Evolutionary conservation across 2,329 filamentous ascomycete genomes (phyloP), one percentile per base, ranked within the genome.

Genomic region (Diaporthe ampelina): DNA sequence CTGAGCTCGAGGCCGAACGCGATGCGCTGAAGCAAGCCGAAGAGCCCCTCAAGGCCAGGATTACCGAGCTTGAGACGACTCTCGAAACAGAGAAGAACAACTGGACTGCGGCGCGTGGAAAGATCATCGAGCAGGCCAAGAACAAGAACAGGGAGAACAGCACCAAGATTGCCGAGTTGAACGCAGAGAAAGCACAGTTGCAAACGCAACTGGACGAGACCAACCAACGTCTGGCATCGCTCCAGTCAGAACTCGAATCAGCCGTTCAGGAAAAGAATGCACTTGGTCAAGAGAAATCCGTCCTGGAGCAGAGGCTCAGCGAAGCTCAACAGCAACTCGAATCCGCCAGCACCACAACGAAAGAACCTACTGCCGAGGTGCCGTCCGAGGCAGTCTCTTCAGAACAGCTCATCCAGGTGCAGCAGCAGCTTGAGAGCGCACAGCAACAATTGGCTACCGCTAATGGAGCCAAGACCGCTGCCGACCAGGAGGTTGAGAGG

Each of bases 391-490:
- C 81, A n/a, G 82, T 88, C 59, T 85, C 86, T 40, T 76, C 82
- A 0, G 83, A 93, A 85, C 83, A 89, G 79, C 80, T 86, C 7
- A 77, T 82, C 11, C 82, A 85, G 63, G 80, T 89, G 24, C 86
- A 91, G 76, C 84, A 86, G 75, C 86, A 91, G 75, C 83, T 79
- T 1, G 78, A 79, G 70, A 74, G 10, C 45, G 35, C 79, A 26
- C 77, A 74, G 29, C 89, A 91, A 77, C 90, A 95, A 77, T 88
- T 97, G 13, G 91, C 92, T 57, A 87, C 86, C 1, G 88, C 92
- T 70, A 91, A 85, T 9, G 86, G 91, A 13, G 92, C 97, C 81
- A 95, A 94, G 82, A 87, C 91, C 24, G 86, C 86, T 2, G 86
- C 94, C n/a, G 90, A 94, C 77, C 85, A 90, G 73, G 91, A 93